A percentile compares a stretch with the other conserved stretches of the same genome.
Evolutionary conservation across 306 rosid genomes (phyloP).

Genomic region (Medicago lupulina): DNA sequence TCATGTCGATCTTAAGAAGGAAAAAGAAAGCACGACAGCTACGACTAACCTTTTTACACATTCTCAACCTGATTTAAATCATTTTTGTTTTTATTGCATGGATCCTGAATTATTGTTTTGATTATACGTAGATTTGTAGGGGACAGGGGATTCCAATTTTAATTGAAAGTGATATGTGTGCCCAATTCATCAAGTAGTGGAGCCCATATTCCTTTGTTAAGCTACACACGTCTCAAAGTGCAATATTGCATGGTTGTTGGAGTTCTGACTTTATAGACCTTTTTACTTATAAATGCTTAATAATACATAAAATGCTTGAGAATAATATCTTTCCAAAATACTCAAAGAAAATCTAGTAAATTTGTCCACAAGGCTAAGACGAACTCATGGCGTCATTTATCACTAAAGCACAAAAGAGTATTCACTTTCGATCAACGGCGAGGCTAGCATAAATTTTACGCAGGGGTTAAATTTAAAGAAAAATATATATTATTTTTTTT

Average conservation of each 20-base stretch:
- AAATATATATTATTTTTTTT: too few relatives aligned
- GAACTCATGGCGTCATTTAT: conserved; percentile 9
- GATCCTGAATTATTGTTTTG: conserved; percentile 26
- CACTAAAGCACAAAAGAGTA: not conserved
- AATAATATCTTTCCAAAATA: conserved; percentile 20
- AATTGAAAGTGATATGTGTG: conserved; percentile 38
- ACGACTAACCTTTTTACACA: not conserved
- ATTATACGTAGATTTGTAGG: conserved; percentile 36
- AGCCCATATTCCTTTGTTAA: conserved; percentile 33
- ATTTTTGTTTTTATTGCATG: conserved; percentile 35
- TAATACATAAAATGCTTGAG: not conserved
- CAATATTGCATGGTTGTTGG: conserved; percentile 40
- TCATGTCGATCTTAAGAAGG: not conserved
- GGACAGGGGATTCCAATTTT: conserved; percentile 29
- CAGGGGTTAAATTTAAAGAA: too few relatives aligned
- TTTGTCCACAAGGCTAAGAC: not conserved
- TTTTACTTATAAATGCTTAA: not conserved
- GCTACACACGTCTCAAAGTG: conserved; percentile 37
- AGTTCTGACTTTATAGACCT: conserved; percentile 30
- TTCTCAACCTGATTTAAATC: not conserved
- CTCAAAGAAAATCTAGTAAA: conserved; percentile 1
- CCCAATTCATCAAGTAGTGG: conserved; percentile 26
- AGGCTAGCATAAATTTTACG: too few relatives aligned
- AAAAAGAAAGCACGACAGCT: not conserved
- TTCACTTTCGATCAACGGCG: not conserved